Evolutionary conservation across 1,139 yeast species (phyloP).

Genomic region (Candida frijolesensis): DNA sequence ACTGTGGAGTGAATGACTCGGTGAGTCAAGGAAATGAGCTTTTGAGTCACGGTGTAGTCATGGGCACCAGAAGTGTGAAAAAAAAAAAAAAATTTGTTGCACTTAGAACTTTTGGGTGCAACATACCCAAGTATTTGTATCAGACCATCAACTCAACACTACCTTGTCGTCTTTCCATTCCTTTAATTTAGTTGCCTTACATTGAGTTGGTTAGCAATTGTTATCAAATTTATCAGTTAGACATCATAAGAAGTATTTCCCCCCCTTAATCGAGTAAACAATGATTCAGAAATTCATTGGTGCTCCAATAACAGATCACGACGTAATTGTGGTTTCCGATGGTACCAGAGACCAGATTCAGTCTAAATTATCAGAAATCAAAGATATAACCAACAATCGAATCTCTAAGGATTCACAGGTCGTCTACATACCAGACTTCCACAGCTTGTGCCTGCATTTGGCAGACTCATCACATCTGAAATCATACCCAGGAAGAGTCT

Average conservation of each 20-base stretch:
- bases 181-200: slow-evolving; percentile 10
- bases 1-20: no score
- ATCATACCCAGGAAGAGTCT: slow-evolving; percentile 27
- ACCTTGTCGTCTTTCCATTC: not conserved
- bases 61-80: not conserved
- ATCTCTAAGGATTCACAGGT: not conserved
- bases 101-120: not conserved
- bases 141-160: not conserved
- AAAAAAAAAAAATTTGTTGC: not conserved
- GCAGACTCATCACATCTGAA: not conserved
- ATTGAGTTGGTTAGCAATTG: slow-evolving; percentile 5
- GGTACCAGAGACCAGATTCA: slow-evolving; percentile 38
- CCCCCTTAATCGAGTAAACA: not conserved
- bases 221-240: slow-evolving; percentile 8
- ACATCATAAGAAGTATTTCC: not conserved
- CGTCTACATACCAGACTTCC: not conserved
- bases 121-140: not conserved
- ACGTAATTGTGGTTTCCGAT: slow-evolving; percentile 38
- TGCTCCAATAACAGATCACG: slow-evolving; percentile 36
- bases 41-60: not conserved
- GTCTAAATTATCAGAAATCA: slow-evolving; percentile 26
- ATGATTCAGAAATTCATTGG: slow-evolving; percentile 44
- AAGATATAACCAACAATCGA: slow-evolving; percentile 7
- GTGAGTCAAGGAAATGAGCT: no score
- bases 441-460: not conserved